Conservation (phyloP, 768 basidiomycete genomes). For the Plicaturopsis crispa region DNA sequence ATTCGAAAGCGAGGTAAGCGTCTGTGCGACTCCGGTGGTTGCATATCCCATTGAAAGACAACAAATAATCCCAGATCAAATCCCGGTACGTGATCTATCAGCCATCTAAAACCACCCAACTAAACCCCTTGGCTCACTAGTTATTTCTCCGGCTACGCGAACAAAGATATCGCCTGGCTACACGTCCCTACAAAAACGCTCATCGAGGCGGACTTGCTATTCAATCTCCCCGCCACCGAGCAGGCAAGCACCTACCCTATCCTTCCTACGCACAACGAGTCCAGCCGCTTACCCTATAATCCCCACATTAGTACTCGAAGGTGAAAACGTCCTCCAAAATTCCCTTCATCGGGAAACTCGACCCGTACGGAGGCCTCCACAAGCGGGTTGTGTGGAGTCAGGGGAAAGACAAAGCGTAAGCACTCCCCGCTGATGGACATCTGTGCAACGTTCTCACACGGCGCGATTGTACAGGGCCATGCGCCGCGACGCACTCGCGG, state of each 20-base stretch:
- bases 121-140: constrained; percentile 27
- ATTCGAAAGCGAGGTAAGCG: constrained; percentile 60
- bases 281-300: not conserved
- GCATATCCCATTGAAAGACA: not conserved
- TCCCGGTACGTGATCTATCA: constrained; percentile 30
- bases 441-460: not conserved
- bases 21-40: not conserved
- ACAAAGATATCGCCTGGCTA: constrained; percentile 81
- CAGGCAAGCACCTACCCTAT: constrained; percentile 36
- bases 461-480: constrained; percentile 17
- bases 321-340: constrained; percentile 17
- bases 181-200: constrained; percentile 66
- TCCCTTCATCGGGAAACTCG: constrained; percentile 20
- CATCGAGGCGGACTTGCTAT: constrained; percentile 74
- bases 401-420: constrained; percentile 19
- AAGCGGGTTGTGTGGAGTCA: constrained; percentile 23
- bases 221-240: constrained; percentile 76
- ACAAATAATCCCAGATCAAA: constrained; percentile 30
- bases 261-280: too few species aligned
- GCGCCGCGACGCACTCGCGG: not conserved
- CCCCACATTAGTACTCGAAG: constrained; percentile 29
- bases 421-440: constrained; percentile 9
- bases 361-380: constrained; percentile 29
- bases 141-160: constrained; percentile 63
- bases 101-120: too few species aligned